phyloP scores from a whole-genome alignment of 2,329 filamentous ascomycete species.

The Ophiosphaerella narmari region DNA sequence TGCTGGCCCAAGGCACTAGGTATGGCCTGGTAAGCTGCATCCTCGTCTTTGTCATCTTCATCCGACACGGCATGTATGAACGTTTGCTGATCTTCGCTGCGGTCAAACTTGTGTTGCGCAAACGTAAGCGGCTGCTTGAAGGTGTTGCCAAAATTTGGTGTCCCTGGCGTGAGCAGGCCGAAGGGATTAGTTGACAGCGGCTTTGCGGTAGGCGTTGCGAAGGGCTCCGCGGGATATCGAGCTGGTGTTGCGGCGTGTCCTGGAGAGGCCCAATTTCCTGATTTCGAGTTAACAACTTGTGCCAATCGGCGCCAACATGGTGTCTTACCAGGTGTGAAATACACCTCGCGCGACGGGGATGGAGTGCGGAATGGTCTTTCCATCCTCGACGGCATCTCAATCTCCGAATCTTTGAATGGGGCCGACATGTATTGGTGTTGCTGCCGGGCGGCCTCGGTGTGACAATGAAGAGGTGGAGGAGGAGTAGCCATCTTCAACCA shows the following conservation, averaged over 20 bases:
- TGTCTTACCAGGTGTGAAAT: conserved; percentile 8
- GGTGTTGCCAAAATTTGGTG: not conserved
- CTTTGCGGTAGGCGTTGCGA: not conserved
- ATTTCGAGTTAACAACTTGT: not conserved
- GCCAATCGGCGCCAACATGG: accelerated
- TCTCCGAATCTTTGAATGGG: not conserved
- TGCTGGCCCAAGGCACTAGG: too few species aligned
- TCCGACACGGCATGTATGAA: too few species aligned
- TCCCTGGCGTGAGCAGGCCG: conserved; percentile 2
- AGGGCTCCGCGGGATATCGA: not conserved
- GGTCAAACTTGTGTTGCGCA: too few species aligned
- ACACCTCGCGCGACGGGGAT: conserved; percentile 4
- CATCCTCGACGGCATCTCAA: conserved; percentile 1
- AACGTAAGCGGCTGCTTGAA: not conserved
- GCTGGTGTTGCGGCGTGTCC: too few species aligned
- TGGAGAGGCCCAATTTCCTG: conserved; percentile 8
- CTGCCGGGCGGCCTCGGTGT: not conserved
- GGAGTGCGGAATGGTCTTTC: conserved; percentile 6
- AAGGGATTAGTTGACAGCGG: not conserved
- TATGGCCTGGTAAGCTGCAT: not conserved
- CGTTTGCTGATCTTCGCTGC: too few species aligned
- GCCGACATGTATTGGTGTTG: not conserved
- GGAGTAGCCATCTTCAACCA: not conserved
- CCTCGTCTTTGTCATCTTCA: not conserved
- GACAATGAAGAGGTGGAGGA: too few species aligned